Base-by-base conservation (phyloP, 1,139 yeast species). In the Saccharomyces hybrid region DNA sequence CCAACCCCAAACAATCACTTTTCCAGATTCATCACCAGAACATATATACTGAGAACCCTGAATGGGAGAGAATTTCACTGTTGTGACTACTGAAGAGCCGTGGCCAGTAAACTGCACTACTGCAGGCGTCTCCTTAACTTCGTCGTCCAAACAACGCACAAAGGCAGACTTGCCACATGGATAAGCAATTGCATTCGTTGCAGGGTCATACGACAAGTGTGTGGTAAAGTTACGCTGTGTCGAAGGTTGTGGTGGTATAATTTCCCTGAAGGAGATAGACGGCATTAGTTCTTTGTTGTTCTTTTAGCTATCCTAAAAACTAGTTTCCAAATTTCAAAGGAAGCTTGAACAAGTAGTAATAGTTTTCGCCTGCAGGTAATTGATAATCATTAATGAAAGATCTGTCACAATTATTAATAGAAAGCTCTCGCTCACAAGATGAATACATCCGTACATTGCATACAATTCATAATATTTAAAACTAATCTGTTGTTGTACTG, bases 21-120 rank as follows among this genome's bases (percentile, higher is more conserved):
- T 80, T 28, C 99, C 99, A 9, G 84, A 73, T 62, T 84, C 89
- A 67, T 93, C 99, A 48, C 97, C 99, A 2, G 96, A 86, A 2
- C 97, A 97, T 32, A 93, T 74, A 70, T 88, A 91, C 70, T 78
- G 86, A 1, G 99, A 98, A 13, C 91, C 83, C 29, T 56, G 52
- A 9, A 63, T 58, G 2, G 98, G 96, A 0, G 96, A 78, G 68
- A 93, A 89, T 47, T 82, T 79, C 9, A 95, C 97, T 5, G 86
- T 96, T 0, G 95, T 86, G 28, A 95, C 87, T 41, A 79, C 73
- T 46, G 77, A 75, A 47, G 79, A 78, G 3, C 66, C 69, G 71
- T 93, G 99, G 52, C 81, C 84, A 11, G 81, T 79, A 72, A 86
- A 90, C 66, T 89, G 96, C 16, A 77, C 70, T 2, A 62, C 65